Evolutionary conservation across 495 filamentous ascomycete species (phyloP).

Genomic region (Glonium stellatum): DNA sequence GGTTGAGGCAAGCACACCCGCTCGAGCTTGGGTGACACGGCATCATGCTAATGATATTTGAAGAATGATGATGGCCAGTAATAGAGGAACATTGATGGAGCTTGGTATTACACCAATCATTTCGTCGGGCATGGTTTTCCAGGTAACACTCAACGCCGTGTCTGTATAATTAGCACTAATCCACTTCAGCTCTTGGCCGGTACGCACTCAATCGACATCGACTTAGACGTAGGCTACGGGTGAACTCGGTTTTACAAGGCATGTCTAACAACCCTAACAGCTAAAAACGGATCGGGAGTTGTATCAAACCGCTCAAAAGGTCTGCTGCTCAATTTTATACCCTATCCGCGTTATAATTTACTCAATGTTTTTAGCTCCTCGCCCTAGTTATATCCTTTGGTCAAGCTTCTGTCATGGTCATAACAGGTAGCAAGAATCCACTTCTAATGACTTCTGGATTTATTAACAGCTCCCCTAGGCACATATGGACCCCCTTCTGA

Average conservation of each 20-base stretch:
- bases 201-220: constrained; percentile 99
- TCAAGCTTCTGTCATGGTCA: constrained; percentile 88
- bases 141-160: too few relatives aligned
- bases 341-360: too few relatives aligned
- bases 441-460: too few relatives aligned
- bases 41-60: too few relatives aligned
- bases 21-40: too few relatives aligned
- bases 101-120: constrained; percentile 98
- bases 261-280: too few relatives aligned
- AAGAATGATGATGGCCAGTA: constrained; percentile 96
- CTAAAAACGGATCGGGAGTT: constrained; percentile 98
- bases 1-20: constrained; percentile 55
- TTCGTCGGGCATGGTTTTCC: constrained; percentile 99
- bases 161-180: too few relatives aligned
- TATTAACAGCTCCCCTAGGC: constrained; percentile 58
- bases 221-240: constrained; percentile 43
- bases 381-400: constrained; percentile 96
- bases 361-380: constrained; percentile 51
- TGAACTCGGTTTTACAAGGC: too few relatives aligned
- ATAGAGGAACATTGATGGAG: constrained; percentile 97
- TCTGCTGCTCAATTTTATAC: constrained; percentile 32
- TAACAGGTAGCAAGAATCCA: too few relatives aligned
- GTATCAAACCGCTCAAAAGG: constrained; percentile 98
- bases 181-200: constrained; percentile 75
- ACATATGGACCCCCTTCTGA: constrained; percentile 94